Percentiles rank a stretch among this genome's conserved stretches.
Evolutionary conservation across 2,329 filamentous ascomycete genomes (phyloP).

Genomic region (Boeremia exigua): DNA sequence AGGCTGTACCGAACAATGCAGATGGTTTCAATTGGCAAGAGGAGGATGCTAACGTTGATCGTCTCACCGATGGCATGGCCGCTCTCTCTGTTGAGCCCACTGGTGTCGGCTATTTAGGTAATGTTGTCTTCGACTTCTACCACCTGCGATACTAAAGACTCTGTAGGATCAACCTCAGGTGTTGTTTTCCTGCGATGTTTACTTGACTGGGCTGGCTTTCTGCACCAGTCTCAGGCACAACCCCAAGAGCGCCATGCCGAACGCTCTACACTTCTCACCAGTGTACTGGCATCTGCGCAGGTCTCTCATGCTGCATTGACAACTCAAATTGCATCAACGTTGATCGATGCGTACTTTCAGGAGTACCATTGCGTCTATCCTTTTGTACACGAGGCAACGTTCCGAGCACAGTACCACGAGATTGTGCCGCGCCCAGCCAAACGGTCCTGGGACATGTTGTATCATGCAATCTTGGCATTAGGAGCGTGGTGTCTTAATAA

Average conservation of each 20-base stretch:
- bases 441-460: slow-evolving; percentile 34
- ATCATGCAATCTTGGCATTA: slow-evolving; percentile 30
- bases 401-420: slow-evolving; percentile 35
- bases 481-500: slow-evolving; percentile 33
- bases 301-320: slow-evolving; percentile 31
- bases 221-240: slow-evolving; percentile 29
- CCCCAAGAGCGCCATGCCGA: slow-evolving; percentile 11
- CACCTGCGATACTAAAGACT: background rate
- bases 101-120: slow-evolving; percentile 35
- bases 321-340: slow-evolving; percentile 26
- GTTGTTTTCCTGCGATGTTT: slow-evolving; percentile 34
- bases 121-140: background rate
- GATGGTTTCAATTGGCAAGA: slow-evolving; percentile 38
- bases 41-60: slow-evolving; percentile 26
- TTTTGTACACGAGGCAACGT: slow-evolving; percentile 35
- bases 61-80: slow-evolving; percentile 36
- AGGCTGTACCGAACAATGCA: slow-evolving; percentile 32
- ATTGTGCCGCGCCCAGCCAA: slow-evolving; percentile 30
- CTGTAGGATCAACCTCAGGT: slow-evolving; percentile 31
- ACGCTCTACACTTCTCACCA: slow-evolving; percentile 21
- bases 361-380: slow-evolving; percentile 34
- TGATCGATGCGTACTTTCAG: slow-evolving; percentile 34
- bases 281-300: slow-evolving; percentile 27
- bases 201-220: slow-evolving; percentile 35
- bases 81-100: slow-evolving; percentile 36